A percentile compares a stretch with the other conserved stretches of the same genome.
phyloP scores from a whole-genome alignment of 2,329 filamentous ascomycete species.

The Geosmithia flava region DNA sequence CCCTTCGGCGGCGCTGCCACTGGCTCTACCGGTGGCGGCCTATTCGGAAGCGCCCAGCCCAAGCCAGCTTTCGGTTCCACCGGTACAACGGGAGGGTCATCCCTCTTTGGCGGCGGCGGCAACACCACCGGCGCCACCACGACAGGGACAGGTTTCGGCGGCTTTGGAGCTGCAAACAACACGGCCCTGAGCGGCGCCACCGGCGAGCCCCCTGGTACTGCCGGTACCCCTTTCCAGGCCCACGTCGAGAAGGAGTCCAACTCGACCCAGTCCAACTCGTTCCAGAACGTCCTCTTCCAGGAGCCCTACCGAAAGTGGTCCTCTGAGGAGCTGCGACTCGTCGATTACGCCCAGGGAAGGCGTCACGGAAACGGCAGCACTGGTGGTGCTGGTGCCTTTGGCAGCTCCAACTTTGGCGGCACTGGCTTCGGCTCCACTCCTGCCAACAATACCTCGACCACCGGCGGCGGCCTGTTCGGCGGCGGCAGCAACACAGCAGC shows the following conservation, averaged over 20 bases:
- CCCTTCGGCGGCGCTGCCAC: constrained; percentile 24
- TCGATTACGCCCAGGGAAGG: constrained; percentile 80
- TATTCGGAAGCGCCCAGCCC: constrained; percentile 39
- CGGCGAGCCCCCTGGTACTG: constrained; percentile 57
- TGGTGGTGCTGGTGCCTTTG: constrained; percentile 77
- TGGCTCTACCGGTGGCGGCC: constrained; percentile 21
- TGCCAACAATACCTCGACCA: constrained; percentile 13
- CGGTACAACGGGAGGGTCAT: constrained; percentile 21
- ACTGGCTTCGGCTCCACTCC: constrained; percentile 33
- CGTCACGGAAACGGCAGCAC: constrained; percentile 73
- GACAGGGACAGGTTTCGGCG: constrained; percentile 18
- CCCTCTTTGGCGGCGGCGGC: constrained; percentile 32
- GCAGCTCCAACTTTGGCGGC: constrained; percentile 35
- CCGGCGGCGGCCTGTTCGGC: constrained; percentile 29
- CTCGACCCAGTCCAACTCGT: constrained; percentile 45
- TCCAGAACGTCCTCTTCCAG: constrained; percentile 70
- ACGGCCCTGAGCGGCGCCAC: constrained; percentile 37
- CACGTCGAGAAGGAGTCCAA: constrained; percentile 62
- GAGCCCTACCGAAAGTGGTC: constrained; percentile 82
- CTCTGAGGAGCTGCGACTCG: constrained; percentile 69
- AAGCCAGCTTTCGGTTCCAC: constrained; percentile 39
- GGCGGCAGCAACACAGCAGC: constrained; percentile 12
- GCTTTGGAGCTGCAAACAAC: constrained; percentile 31
- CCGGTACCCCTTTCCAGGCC: constrained; percentile 54
- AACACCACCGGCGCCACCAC: constrained; percentile 11